Evolutionary conservation across 2,329 filamentous ascomycete species (phyloP).

Genomic region (Aspergillus floridensis): DNA sequence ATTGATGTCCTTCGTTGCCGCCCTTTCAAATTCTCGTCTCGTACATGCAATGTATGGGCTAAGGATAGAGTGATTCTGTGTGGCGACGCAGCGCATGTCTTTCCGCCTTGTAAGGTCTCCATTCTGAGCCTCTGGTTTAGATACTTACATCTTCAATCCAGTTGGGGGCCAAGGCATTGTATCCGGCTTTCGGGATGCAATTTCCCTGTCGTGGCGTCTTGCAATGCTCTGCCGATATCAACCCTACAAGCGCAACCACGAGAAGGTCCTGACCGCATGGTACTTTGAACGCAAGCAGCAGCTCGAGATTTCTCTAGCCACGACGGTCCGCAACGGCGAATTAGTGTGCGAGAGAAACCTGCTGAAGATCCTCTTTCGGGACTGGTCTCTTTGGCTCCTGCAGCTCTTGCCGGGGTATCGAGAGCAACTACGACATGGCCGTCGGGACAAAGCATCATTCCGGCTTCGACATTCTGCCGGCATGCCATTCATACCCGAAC

Average conservation of each 20-base stretch:
- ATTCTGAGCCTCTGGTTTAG: neutral
- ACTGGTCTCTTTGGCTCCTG: slow-evolving; percentile 33
- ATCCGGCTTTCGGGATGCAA: slow-evolving; percentile 42
- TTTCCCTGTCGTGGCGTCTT: slow-evolving; percentile 39
- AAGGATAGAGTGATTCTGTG: slow-evolving; percentile 43
- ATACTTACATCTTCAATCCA: slow-evolving; percentile 8
- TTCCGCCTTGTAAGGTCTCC: slow-evolving; percentile 46
- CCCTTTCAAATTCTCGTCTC: slow-evolving; percentile 46
- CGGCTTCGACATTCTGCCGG: slow-evolving; percentile 29
- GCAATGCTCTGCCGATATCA: slow-evolving; percentile 25
- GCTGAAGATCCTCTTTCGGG: slow-evolving; percentile 32
- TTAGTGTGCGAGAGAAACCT: slow-evolving; percentile 31
- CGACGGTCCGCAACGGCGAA: slow-evolving; percentile 35
- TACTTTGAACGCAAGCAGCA: slow-evolving; percentile 40
- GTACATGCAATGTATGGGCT: slow-evolving; percentile 50
- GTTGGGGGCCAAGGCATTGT: slow-evolving; percentile 45
- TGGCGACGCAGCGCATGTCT: slow-evolving; percentile 54
- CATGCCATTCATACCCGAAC: slow-evolving; percentile 32
- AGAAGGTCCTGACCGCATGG: slow-evolving; percentile 31
- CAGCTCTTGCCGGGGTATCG: slow-evolving; percentile 33
- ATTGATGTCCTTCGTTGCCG: slow-evolving; percentile 47
- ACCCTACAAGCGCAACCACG: slow-evolving; percentile 15
- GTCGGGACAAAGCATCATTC: slow-evolving; percentile 30
- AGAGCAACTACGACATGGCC: slow-evolving; percentile 29
- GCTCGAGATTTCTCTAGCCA: slow-evolving; percentile 34